A percentile compares a stretch with the other conserved stretches of the same genome.
These are phyloP conservation scores for Eustoma russellianum DNA, from an alignment of 257 asterid species.

Conservation along the genomic window DNA sequence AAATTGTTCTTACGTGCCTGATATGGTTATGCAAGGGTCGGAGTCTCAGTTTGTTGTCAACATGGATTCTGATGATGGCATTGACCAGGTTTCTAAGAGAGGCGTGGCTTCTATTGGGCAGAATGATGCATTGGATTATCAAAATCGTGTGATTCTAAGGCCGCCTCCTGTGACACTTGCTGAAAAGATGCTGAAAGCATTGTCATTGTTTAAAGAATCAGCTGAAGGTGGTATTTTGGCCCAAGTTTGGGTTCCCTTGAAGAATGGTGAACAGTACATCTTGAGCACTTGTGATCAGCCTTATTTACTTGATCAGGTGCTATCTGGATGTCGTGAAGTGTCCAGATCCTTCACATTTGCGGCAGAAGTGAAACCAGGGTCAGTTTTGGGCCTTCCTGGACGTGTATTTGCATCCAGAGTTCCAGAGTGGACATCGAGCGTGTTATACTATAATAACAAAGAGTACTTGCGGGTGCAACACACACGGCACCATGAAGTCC, in stretches of 20 bases:
- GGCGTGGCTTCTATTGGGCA: constrained; percentile 18
- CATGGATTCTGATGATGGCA: constrained; percentile 20
- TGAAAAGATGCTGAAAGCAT: constrained; percentile 65
- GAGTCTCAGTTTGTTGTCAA: constrained; percentile 22
- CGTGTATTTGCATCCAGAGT: constrained; percentile 71
- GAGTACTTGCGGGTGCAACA: constrained; percentile 67
- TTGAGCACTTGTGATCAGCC: constrained; percentile 87
- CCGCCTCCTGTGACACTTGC: constrained; percentile 36
- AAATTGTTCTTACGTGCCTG: constrained; percentile 13
- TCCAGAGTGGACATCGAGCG: constrained; percentile 94
- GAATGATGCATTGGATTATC: constrained; percentile 18
- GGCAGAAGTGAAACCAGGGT: constrained; percentile 45
- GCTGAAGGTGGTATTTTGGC: constrained; percentile 80
- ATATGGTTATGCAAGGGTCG: constrained; percentile 15
- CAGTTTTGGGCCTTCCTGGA: constrained; percentile 73
- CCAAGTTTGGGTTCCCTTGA: constrained; percentile 77
- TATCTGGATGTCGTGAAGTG: constrained; percentile 81
- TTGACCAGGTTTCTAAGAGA: constrained; percentile 20
- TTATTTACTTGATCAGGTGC: constrained; percentile 65
- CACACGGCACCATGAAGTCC: constrained; percentile 63
- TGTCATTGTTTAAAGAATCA: constrained; percentile 52
- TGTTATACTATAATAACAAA: constrained; percentile 50
- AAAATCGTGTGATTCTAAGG: constrained; percentile 33
- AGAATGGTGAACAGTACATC: constrained; percentile 41
- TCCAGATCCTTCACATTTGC: constrained; percentile 76